phyloP scores from a whole-genome alignment of 345 rosid genomes.

The Ceriops decandra region DNA sequence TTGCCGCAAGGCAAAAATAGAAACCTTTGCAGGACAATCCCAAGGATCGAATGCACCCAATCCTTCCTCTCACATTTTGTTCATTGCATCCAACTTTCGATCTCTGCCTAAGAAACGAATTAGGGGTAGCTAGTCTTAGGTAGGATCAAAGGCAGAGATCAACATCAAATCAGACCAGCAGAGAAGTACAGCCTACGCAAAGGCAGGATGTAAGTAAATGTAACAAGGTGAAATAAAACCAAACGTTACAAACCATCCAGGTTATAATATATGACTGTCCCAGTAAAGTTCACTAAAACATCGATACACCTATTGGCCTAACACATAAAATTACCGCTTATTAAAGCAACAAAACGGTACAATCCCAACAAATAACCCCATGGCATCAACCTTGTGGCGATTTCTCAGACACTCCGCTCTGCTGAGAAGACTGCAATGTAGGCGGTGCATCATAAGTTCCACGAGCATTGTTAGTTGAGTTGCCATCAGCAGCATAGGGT shows the following conservation, averaged over 20 bases:
- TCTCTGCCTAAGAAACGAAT: too few species aligned
- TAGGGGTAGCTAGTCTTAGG: too few species aligned
- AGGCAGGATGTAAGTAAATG: conserved; percentile 12
- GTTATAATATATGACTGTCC: not conserved
- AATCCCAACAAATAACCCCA: not conserved
- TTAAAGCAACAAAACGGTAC: conserved; percentile 6
- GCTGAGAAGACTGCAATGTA: conserved; percentile 51
- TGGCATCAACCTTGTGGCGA: conserved; percentile 54
- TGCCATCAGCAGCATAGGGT: conserved; percentile 49
- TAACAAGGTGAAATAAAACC: conserved; percentile 12
- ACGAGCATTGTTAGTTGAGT: conserved; percentile 25
- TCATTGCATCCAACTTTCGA: too few species aligned
- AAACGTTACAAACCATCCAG: not conserved
- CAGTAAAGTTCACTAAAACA: too few species aligned
- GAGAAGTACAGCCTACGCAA: too few species aligned
- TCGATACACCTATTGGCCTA: too few species aligned
- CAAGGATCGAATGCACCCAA: too few species aligned
- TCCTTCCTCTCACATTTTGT: too few species aligned
- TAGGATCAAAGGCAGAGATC: too few species aligned
- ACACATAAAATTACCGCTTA: conserved; percentile 6
- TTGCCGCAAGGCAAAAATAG: too few species aligned
- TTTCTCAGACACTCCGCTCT: conserved; percentile 56
- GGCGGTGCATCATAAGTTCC: conserved; percentile 35
- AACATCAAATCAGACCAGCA: too few species aligned
- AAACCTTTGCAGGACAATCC: too few species aligned